A percentile compares a stretch with the other conserved stretches of the same genome.
phyloP scores from a whole-genome alignment of 768 basidiomycete species.

The Phanerochaete carnosa region DNA sequence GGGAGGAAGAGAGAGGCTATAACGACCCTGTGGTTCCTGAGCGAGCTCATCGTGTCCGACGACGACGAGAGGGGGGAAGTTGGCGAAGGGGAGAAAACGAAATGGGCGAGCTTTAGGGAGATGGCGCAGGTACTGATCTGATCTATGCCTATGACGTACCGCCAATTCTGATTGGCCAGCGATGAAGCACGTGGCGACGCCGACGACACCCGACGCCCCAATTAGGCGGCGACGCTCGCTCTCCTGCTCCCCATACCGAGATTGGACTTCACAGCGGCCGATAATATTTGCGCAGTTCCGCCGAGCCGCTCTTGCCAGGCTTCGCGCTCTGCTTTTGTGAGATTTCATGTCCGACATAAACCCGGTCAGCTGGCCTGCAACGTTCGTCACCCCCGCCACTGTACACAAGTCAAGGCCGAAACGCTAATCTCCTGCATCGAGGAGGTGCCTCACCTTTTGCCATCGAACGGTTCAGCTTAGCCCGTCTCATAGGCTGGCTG shows the following conservation, averaged over 20 bases:
- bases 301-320: neutral
- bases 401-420: neutral
- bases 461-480: neutral
- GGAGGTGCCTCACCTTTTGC: neutral
- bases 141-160: constrained; percentile 8
- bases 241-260: neutral
- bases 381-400: neutral
- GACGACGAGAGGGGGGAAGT: constrained; percentile 9
- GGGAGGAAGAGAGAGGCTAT: constrained; percentile 87
- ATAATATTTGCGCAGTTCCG: constrained; percentile 1
- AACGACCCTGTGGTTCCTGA: constrained; percentile 70
- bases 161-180: neutral
- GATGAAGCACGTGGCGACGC: neutral
- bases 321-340: neutral
- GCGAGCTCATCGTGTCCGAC: constrained; percentile 54
- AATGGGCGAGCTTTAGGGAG: neutral
- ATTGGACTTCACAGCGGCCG: neutral
- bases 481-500: neutral
- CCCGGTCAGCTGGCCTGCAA: neutral
- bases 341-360: neutral
- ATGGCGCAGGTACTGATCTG: neutral
- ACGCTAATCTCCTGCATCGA: neutral
- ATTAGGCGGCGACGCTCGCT: constrained; percentile 2
- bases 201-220: neutral
- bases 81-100: neutral